Evolutionary conservation across 164 flowering plant species (phyloP).

Genomic region (Annona squamosa): DNA sequence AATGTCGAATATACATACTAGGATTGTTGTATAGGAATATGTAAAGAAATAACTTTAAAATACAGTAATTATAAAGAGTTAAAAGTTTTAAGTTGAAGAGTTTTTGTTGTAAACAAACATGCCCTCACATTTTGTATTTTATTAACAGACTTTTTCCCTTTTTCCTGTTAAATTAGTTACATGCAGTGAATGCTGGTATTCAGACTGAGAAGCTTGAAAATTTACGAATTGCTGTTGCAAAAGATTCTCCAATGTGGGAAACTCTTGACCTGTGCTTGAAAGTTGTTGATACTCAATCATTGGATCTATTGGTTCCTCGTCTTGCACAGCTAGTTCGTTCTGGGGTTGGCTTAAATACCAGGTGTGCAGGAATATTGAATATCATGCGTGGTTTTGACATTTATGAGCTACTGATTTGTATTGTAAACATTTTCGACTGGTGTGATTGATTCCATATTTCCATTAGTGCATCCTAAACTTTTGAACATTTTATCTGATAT

Average conservation of each 20-base stretch:
- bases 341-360: conserved; percentile 93
- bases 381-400: not conserved
- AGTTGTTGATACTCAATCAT: conserved; percentile 59
- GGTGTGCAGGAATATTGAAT: conserved; percentile 33
- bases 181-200: conserved; percentile 80
- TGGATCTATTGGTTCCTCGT: conserved; percentile 82
- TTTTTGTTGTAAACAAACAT: no score
- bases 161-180: conserved; percentile 43
- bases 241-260: conserved; percentile 99
- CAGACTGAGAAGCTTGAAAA: conserved; percentile 89
- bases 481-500: not conserved
- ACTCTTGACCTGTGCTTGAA: conserved; percentile 87
- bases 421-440: not conserved
- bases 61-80: no score
- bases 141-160: conserved; percentile 1
- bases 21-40: no score
- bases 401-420: not conserved
- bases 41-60: no score
- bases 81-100: no score
- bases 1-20: no score
- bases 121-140: not conserved
- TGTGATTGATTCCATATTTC: not conserved
- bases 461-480: not conserved
- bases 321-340: conserved; percentile 82
- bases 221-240: conserved; percentile 85